A percentile compares a stretch with the other conserved stretches of the same genome.
phyloP scores from a whole-genome alignment of 2,329 filamentous ascomycete genomes.

The Dactylellina haptotyla region DNA sequence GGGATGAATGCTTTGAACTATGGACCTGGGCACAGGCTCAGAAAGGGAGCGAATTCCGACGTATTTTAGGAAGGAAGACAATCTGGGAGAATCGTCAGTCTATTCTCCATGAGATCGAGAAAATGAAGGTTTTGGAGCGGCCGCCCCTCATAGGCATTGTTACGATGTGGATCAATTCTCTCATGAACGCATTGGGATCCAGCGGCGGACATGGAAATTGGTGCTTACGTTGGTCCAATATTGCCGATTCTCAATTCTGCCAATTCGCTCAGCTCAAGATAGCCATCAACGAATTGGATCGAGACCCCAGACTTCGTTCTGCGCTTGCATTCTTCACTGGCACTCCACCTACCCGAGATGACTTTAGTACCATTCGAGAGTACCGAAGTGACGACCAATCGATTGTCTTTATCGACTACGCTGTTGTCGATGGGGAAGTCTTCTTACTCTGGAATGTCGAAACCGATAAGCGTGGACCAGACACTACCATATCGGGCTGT shows the following conservation, averaged over 20 bases:
- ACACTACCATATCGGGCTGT: neutral
- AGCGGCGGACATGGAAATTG: slow-evolving; percentile 23
- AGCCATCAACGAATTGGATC: neutral
- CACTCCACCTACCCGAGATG: neutral
- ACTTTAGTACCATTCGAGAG: slow-evolving; percentile 12
- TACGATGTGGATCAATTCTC: neutral
- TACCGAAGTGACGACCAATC: slow-evolving; percentile 1
- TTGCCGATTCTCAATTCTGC: neutral
- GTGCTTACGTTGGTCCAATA: neutral
- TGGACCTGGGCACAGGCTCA: slow-evolving; percentile 12
- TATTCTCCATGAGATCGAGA: slow-evolving; percentile 35
- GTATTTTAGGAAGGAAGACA: slow-evolving; percentile 10
- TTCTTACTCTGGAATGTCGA: slow-evolving; percentile 42
- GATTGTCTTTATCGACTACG: slow-evolving; percentile 33
- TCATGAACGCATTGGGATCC: neutral
- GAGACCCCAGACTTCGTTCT: neutral
- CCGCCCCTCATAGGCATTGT: neutral
- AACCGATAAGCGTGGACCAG: neutral
- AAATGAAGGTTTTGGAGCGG: slow-evolving; percentile 5
- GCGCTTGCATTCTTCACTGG: slow-evolving; percentile 10
- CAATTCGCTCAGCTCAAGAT: slow-evolving; percentile 5
- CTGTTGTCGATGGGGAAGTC: neutral
- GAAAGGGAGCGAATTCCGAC: slow-evolving; percentile 23
- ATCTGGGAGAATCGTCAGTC: slow-evolving; percentile 32
- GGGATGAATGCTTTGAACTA: slow-evolving; percentile 45